Conservation (phyloP, 805 yeast species). For the Candida piceae region DNA sequence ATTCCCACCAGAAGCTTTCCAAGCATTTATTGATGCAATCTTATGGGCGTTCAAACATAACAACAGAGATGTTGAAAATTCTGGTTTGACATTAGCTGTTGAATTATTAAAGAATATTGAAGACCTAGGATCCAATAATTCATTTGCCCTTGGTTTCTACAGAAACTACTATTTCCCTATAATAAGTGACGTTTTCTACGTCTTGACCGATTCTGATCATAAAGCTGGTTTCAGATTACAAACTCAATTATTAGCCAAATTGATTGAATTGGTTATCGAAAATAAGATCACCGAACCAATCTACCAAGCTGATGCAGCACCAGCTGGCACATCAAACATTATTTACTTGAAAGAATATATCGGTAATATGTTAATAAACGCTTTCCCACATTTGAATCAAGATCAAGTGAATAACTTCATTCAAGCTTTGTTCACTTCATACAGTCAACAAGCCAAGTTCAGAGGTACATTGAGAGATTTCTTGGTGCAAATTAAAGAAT, state of each 20-base stretch:
- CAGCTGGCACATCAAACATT: constrained; percentile 78
- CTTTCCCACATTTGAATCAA: constrained; percentile 86
- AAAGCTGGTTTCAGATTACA: constrained; percentile 93
- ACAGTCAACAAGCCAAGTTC: constrained; percentile 70
- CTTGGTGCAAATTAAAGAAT: constrained; percentile 91
- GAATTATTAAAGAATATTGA: constrained; percentile 86
- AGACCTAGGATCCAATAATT: constrained; percentile 53
- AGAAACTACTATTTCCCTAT: constrained; percentile 85
- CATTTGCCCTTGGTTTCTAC: constrained; percentile 81
- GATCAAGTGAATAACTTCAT: constrained; percentile 82
- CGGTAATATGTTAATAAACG: constrained; percentile 73
- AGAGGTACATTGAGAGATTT: constrained; percentile 88
- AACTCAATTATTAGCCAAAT: constrained; percentile 74
- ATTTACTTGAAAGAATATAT: constrained; percentile 75
- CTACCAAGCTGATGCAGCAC: constrained; percentile 74
- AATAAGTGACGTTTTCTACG: constrained; percentile 86
- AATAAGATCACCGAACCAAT: constrained; percentile 72
- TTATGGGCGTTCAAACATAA: constrained; percentile 98
- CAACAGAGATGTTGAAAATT: constrained; percentile 92
- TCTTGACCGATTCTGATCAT: constrained; percentile 94
- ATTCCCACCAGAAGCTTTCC: constrained; percentile 89
- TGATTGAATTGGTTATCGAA: constrained; percentile 78
- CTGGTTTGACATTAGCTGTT: constrained; percentile 77
- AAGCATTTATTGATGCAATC: constrained; percentile 85
- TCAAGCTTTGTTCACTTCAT: constrained; percentile 66